phyloP scores from a whole-genome alignment of 257 asterid species.

The Capsicum chinense region DNA sequence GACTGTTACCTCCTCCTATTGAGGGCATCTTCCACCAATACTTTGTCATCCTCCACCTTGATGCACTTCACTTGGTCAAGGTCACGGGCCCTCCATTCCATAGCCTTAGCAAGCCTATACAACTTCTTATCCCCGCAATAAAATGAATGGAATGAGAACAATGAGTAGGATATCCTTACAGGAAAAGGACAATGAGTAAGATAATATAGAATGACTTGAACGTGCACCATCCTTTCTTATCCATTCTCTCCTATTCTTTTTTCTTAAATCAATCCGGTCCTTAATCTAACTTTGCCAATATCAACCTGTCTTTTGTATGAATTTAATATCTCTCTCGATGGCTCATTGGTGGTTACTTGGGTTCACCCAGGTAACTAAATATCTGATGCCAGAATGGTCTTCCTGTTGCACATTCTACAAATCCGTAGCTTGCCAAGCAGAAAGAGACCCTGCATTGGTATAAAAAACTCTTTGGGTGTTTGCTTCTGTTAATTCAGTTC shows the following conservation, averaged over 20 bases:
- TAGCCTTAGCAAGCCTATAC: no score
- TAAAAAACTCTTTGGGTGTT: background rate
- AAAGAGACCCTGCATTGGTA: background rate
- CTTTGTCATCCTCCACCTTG: no score
- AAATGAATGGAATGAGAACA: no score
- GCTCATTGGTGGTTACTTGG: background rate
- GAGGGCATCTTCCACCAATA: no score
- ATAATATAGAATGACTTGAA: no score
- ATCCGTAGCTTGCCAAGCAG: background rate
- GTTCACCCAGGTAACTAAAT: background rate
- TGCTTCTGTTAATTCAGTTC: no score
- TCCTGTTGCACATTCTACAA: background rate
- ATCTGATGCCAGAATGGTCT: background rate
- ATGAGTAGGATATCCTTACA: no score
- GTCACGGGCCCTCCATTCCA: no score
- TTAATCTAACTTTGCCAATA: conserved; percentile 10
- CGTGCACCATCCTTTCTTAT: background rate
- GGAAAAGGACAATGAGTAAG: no score
- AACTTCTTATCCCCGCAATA: no score
- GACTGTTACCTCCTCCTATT: no score
- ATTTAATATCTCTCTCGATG: background rate
- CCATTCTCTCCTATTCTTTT: background rate
- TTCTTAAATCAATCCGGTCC: background rate
- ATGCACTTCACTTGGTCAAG: no score
- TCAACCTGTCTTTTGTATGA: background rate